These are phyloP conservation scores for Lophium mytilinum DNA, from an alignment of 495 filamentous ascomycete genomes.

Conservation along the genomic window DNA sequence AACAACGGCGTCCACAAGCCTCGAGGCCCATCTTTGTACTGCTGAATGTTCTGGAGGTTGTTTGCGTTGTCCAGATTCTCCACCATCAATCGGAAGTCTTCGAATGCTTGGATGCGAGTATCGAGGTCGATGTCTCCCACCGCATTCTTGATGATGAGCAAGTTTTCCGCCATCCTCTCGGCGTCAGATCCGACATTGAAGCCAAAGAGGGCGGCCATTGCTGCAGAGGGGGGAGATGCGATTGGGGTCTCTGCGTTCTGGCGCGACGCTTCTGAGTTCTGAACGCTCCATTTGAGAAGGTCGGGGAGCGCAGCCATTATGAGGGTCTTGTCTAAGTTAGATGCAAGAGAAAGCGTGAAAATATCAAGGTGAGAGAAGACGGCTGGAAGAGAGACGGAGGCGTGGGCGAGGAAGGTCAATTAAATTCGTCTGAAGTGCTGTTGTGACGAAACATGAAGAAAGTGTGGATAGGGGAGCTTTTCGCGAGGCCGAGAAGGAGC, in stretches of 20 bases:
- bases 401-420: background rate
- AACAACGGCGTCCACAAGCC: conserved; percentile 76
- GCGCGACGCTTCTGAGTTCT: conserved; percentile 53
- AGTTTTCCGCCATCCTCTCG: conserved; percentile 77
- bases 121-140: conserved; percentile 58
- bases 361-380: background rate
- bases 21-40: conserved; percentile 71
- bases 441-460: background rate
- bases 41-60: conserved; percentile 78
- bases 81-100: conserved; percentile 91
- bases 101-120: conserved; percentile 79
- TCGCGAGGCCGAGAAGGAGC: background rate
- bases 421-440: background rate
- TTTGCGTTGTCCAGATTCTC: conserved; percentile 94
- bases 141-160: conserved; percentile 54
- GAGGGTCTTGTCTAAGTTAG: background rate
- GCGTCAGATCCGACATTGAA: conserved; percentile 64
- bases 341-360: background rate
- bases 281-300: conserved; percentile 90
- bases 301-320: conserved; percentile 52
- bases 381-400: background rate
- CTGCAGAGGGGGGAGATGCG: conserved; percentile 50
- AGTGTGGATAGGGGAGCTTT: background rate
- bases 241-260: conserved; percentile 29
- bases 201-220: conserved; percentile 66